Evolutionary conservation across 148 eudicot genomes (phyloP), one percentile per base, ranked within the genome.

Genomic region (Chenopodium album): DNA sequence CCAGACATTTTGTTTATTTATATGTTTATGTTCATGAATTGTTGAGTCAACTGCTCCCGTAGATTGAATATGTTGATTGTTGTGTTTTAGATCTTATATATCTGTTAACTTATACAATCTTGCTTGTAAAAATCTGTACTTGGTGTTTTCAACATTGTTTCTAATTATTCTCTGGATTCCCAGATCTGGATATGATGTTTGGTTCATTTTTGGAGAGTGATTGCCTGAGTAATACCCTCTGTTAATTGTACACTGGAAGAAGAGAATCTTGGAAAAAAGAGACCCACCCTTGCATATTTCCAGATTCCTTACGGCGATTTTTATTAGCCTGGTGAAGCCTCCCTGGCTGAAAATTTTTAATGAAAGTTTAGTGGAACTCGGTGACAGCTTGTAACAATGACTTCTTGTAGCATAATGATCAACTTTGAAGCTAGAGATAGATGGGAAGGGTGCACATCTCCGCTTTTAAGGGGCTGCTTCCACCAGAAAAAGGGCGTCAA

Each of bases 391-490:
- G 83, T 84, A 84, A 81, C 80, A 80, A 23, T 76, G 70, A 71
- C 59, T 41, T 79, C 73, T 69, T 80, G 76, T 84, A 76, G 83
- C 76, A 47, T 60, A 44, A 75, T 76, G 46, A 7, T 75, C 77
- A 80, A 64, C 72, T 48, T 44, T 56, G 74, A 78, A 71, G 85
- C 72, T 73, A 70, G 17, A 69, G 70, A 76, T 56, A 29, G 34
- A 70, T 10, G 71, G n/a, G 46, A 79, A 48, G 69, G 83, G 80
- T 71, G 83, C 22, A 32, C 80, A 76, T 69, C 86, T 80, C 86
- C 83, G 50, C 80, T 84, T 84, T 84, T 83, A 84, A 84, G 80
- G 83, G 86, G 80, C 83, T 76, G 86, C 77, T 70, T 77, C 60
- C 54, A 48, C 64, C 52, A 66, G 22, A 41, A 4, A 62, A 9